Evolutionary conservation across 2,329 filamentous ascomycete species (phyloP), one percentile per base, ranked within the genome.

Genomic region (Pseudogymnoascus sp.): DNA sequence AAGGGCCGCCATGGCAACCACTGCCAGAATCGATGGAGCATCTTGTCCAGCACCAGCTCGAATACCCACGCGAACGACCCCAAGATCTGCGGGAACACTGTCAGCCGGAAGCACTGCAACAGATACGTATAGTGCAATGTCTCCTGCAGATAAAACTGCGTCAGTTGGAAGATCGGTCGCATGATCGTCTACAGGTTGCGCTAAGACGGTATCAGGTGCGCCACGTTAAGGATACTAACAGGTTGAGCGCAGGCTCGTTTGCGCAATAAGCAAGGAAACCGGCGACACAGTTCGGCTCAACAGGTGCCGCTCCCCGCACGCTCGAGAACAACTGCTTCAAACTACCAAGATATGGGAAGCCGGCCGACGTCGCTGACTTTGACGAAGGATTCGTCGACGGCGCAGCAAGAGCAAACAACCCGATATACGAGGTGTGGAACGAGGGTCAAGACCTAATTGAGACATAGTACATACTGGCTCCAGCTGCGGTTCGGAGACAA

Each of bases 341-440:
- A 63, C 72, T 61, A 66, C 68, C 60, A 70, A 68, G 31, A 77
- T 80, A 36, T 79, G 76, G 75, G 72, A 81, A 64, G 79, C 78
- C 0, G 73, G 72, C 1, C 71, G 76, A 7, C 1, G 73, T 82
- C 34, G 74, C 73, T 1, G 64, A 64, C 2, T 72, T 71, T 2
- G 59, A 65, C 0, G 63, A 69, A 36, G 43, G 62, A 0, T 81
- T 77, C 63, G 70, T 79, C 11, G 80, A 82, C 66, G 79, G 77
- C 0, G 78, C 74, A 0, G 65, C 75, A 4, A 74, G 75, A 0
- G 68, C 62, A 1, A 83, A 82, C 68, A 83, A 82, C 63, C 80
- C 80, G 1, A 70, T 79, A n/a, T 65, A 69, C 5, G 66, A 74
- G 36, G 65, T 80, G 5, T 77, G 73, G 75, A 71, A 72, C 23